Percentiles rank a stretch among this genome's conserved stretches.
phyloP scores from a whole-genome alignment of 768 basidiomycete species.

The Termitomyces sp. region DNA sequence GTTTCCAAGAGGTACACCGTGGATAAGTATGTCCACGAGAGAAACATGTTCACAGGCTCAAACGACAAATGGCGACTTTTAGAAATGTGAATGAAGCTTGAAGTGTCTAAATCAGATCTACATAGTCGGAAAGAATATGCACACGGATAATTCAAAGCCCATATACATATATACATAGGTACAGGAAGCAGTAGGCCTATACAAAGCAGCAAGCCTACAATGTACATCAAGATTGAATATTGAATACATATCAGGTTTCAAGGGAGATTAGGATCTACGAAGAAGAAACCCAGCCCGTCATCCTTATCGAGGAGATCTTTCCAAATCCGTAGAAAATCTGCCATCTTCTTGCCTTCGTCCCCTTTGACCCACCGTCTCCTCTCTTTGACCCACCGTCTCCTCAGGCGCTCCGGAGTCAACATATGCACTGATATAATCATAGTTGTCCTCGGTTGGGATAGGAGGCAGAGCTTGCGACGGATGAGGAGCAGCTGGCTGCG shows the following conservation, averaged over 20 bases:
- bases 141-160: background rate
- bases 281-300: background rate
- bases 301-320: slow-evolving; percentile 13
- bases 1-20: background rate
- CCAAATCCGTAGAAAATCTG: slow-evolving; percentile 46
- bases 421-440: slow-evolving; percentile 62
- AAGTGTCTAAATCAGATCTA: background rate
- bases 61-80: background rate
- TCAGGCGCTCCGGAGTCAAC: slow-evolving; percentile 20
- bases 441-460: slow-evolving; percentile 38
- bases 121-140: background rate
- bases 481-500: slow-evolving; percentile 15
- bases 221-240: background rate
- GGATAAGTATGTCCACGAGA: background rate
- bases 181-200: background rate
- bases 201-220: background rate
- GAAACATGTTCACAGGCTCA: background rate
- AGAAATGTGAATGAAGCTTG: too few species aligned
- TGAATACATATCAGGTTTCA: background rate
- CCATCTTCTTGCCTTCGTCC: slow-evolving; percentile 26
- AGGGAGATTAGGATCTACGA: background rate
- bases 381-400: background rate
- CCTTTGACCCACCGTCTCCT: background rate
- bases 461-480: slow-evolving; percentile 14
- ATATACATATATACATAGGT: background rate